Percentiles rank a stretch among this genome's conserved stretches.
Evolutionary conservation across 31 red algal genomes (phyloP).

Genomic region (Porphyra umbilicalis): DNA sequence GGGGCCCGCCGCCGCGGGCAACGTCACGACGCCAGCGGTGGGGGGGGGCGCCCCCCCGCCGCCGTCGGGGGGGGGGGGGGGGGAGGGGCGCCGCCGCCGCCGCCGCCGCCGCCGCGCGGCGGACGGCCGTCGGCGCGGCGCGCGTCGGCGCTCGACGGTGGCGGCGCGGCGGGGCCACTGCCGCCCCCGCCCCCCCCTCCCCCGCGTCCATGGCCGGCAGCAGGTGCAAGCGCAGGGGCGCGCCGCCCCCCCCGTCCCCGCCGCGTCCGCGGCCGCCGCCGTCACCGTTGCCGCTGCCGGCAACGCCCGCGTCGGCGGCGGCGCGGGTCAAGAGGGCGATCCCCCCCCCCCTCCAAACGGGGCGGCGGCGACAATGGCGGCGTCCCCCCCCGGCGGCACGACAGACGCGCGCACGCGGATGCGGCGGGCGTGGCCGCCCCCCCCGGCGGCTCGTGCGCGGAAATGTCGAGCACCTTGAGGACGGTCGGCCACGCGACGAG

Average conservation of each 20-base stretch:
- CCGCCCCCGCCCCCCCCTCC: neutral
- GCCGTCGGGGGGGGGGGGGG: neutral
- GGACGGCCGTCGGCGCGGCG: too few species aligned
- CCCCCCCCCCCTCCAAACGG: neutral
- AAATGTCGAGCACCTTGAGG: neutral
- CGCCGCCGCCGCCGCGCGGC: too few species aligned
- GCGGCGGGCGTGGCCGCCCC: neutral
- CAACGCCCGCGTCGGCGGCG: too few species aligned
- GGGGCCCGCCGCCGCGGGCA: neutral
- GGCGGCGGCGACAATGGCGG: neutral
- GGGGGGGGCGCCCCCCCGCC: neutral
- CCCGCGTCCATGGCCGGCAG: neutral
- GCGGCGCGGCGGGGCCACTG: neutral
- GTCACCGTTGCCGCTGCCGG: too few species aligned
- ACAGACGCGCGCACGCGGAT: neutral
- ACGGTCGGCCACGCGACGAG: neutral
- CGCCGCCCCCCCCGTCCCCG: neutral
- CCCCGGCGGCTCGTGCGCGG: neutral
- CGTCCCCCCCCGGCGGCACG: neutral
- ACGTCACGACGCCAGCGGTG: neutral
- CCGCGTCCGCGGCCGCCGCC: too few species aligned
- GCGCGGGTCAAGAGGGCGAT: neutral
- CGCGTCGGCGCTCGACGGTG: too few species aligned
- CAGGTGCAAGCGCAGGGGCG: neutral
- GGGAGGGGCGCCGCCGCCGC: neutral